Evolutionary conservation across 2,329 filamentous ascomycete genomes (phyloP).

Genomic region (Colletotrichum sidae): DNA sequence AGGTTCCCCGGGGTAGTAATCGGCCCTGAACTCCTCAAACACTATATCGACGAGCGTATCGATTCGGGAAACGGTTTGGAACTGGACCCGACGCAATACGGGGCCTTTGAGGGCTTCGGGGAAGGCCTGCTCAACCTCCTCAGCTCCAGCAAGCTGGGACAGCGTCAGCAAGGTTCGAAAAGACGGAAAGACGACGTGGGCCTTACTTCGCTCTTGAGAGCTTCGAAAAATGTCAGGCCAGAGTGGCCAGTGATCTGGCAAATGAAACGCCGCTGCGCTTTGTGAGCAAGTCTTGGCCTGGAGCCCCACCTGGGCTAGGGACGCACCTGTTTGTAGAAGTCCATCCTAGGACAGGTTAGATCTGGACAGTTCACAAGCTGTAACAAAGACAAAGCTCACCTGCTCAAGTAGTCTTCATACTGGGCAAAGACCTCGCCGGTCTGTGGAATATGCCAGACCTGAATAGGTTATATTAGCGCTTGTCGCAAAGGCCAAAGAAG

Average conservation of each 20-base stretch:
- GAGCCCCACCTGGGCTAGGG: slow-evolving; percentile 28
- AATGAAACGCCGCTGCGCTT: slow-evolving; percentile 81
- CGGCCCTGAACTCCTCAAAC: slow-evolving; percentile 84
- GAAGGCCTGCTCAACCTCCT: slow-evolving; percentile 91
- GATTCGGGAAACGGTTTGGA: slow-evolving; percentile 88
- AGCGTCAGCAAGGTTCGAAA: slow-evolving; percentile 20
- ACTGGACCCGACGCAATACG: slow-evolving; percentile 90
- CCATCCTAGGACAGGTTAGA: slow-evolving; percentile 71
- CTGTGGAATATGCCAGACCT: slow-evolving; percentile 93
- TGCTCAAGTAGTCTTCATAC: slow-evolving; percentile 88
- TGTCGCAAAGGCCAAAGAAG: slow-evolving; percentile 33
- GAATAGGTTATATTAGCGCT: slow-evolving; percentile 36
- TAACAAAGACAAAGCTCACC: slow-evolving; percentile 64
- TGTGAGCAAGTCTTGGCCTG: slow-evolving; percentile 34
- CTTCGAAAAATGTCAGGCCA: slow-evolving; percentile 91
- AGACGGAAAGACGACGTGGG: slow-evolving; percentile 36
- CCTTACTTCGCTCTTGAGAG: slow-evolving; percentile 87
- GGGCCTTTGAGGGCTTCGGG: slow-evolving; percentile 92
- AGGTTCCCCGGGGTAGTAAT: slow-evolving; percentile 90
- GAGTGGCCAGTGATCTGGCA: slow-evolving; percentile 97
- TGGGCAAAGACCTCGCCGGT: slow-evolving; percentile 90
- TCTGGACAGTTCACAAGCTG: neutral
- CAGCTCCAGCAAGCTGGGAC: slow-evolving; percentile 77
- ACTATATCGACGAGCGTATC: slow-evolving; percentile 80
- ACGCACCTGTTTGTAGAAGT: slow-evolving; percentile 91